These are phyloP conservation scores for Mollisiaceae sp. DNA, from an alignment of 2,329 filamentous ascomycete species.

Conservation along the genomic window DNA sequence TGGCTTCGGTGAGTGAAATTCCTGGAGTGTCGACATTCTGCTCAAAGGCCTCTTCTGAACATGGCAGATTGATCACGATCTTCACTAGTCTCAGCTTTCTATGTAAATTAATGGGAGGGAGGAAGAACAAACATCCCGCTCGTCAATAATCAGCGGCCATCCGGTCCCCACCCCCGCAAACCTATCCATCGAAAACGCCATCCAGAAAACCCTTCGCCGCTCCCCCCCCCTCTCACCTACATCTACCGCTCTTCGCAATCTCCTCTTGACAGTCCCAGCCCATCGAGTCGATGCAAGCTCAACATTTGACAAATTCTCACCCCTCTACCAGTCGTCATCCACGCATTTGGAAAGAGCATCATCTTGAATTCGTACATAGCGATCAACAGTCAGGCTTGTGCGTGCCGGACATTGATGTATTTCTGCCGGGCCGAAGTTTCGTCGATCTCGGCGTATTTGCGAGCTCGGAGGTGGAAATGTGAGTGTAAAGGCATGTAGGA, in stretches of 20 bases:
- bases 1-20: constrained; percentile 68
- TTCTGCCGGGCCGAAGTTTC: constrained; percentile 85
- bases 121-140: constrained; percentile 63
- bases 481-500: constrained; percentile 79
- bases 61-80: constrained; percentile 81
- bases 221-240: constrained; percentile 95
- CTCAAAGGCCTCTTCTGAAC: constrained; percentile 81
- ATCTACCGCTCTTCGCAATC: constrained; percentile 79
- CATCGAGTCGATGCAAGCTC: constrained; percentile 84
- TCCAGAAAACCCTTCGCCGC: constrained; percentile 88
- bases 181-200: constrained; percentile 84
- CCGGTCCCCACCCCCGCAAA: constrained; percentile 94
- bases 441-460: constrained; percentile 87
- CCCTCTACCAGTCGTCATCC: constrained; percentile 86
- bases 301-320: constrained; percentile 85
- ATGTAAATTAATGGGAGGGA: background rate
- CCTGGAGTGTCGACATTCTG: constrained; percentile 75
- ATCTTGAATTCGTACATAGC: constrained; percentile 89
- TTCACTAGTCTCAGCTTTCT: background rate
- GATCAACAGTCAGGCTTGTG: constrained; percentile 80
- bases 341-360: constrained; percentile 94
- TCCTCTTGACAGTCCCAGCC: constrained; percentile 86
- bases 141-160: constrained; percentile 92
- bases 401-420: constrained; percentile 81
- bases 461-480: constrained; percentile 83